phyloP scores from a whole-genome alignment of 164 flowering plant species.

The Euptelea pleiosperma region DNA sequence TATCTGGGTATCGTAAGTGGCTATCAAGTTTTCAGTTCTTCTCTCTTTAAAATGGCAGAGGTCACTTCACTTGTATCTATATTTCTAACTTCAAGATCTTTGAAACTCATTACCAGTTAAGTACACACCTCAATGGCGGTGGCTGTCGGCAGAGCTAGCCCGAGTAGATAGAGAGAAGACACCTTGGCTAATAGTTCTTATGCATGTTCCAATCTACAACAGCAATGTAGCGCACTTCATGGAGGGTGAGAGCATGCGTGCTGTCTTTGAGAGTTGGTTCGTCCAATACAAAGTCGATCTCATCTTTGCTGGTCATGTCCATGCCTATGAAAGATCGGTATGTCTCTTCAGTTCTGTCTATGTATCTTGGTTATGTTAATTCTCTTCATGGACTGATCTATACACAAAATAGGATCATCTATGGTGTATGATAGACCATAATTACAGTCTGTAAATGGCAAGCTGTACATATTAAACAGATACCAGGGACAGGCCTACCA shows the following conservation, averaged over 20 bases:
- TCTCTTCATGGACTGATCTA: background rate
- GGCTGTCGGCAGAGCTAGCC: slow-evolving; percentile 63
- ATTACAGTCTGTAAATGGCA: too few relatives aligned
- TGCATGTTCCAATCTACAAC: slow-evolving; percentile 88
- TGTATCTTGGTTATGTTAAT: background rate
- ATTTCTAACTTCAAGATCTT: slow-evolving; percentile 7
- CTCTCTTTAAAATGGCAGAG: background rate
- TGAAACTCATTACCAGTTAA: slow-evolving; percentile 53
- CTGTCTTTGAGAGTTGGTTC: slow-evolving; percentile 74
- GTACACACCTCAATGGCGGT: slow-evolving; percentile 81
- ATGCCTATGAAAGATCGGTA: slow-evolving; percentile 98
- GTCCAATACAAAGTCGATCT: slow-evolving; percentile 70
- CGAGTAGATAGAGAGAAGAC: slow-evolving; percentile 85
- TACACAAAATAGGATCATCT: too few relatives aligned
- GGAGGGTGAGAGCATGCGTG: slow-evolving; percentile 97
- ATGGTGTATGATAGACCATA: background rate
- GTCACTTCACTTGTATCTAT: background rate
- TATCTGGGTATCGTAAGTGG: background rate
- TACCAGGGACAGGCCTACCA: too few relatives aligned
- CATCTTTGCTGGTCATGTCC: slow-evolving; percentile 93
- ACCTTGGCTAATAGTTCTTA: slow-evolving; percentile 94
- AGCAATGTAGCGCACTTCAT: slow-evolving; percentile 81
- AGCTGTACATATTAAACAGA: too few relatives aligned
- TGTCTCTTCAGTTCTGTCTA: slow-evolving; percentile 10
- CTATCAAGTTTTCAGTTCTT: background rate